Base-by-base conservation (phyloP, 2,329 filamentous ascomycete genomes). In the Grosmannia penicillata region DNA sequence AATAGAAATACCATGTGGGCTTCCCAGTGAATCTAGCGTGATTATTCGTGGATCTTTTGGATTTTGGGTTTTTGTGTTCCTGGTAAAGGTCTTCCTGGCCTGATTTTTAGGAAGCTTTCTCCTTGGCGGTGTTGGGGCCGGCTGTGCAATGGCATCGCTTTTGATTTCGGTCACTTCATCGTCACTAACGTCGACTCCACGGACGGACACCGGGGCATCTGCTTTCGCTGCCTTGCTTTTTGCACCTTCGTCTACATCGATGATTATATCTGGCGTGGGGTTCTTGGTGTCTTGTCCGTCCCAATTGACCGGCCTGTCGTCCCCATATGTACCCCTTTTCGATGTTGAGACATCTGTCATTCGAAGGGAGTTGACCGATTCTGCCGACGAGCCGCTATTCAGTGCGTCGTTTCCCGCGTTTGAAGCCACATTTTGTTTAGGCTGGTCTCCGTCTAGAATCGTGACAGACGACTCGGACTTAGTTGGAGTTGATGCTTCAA, bases 1-100 rank as follows among this genome's bases (percentile, higher is more conserved):
- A 44, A 80, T 74, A 6, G 84, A 82, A 1, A 65, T 59, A 1
- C 70, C 63, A 47, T 87, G 84, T 0, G 62, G 33, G 5, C 57
- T 50, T n/a, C 76, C 78, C 1, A 96, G 66, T 0, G 91, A 96
- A 55, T 98, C 91, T 21, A 96, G 70, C 0, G 84, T 85, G 45
- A 96, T 77, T 44, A 96, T 86, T 26, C 73, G 71, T 1, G 84
- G 75, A 36, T 75, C 66, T 8, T 59, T 60, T 1, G 62, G 58
- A 38, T 72, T 62, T 41, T 61, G 59, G 44, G 63, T 70, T 24
- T 57, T 56, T 37, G 48, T 40, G 6, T 48, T 47, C 24, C 44
- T 46, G 40, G 45, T 48, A 8, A 53, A 57, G 49, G 56, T 56
- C 40, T 57, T 59, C 24, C 37, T 48, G 10, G 19, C 44, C 49